Evolutionary conservation across 2,329 filamentous ascomycete species (phyloP).

Genomic region (Alternaria incomplexa): DNA sequence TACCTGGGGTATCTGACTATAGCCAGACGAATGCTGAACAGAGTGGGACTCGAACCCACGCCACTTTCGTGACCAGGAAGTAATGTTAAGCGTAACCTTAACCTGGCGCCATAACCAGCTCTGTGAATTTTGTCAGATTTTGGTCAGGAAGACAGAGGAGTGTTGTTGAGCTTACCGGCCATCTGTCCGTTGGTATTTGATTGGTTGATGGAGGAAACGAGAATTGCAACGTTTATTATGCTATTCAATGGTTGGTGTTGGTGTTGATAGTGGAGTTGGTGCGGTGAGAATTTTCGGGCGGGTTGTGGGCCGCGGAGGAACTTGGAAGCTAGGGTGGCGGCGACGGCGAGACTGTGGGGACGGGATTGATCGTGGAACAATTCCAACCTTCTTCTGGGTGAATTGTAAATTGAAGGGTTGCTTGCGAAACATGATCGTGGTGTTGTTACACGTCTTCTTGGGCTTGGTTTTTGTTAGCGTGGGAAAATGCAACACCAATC

Average conservation of each 20-base stretch:
- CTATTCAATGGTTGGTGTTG: too few relatives aligned
- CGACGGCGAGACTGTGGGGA: background rate
- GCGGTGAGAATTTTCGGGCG: background rate
- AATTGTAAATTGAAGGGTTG: background rate
- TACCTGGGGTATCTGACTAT: constrained; percentile 21
- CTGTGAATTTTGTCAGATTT: background rate
- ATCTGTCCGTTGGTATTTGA: background rate
- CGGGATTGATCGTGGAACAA: accelerated
- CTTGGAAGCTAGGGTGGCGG: background rate
- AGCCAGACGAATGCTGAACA: constrained; percentile 41
- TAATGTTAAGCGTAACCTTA: constrained; percentile 12
- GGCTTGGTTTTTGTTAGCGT: background rate
- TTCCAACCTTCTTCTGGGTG: background rate
- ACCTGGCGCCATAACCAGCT: constrained; percentile 16
- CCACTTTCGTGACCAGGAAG: constrained; percentile 47
- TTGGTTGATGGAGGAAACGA: background rate
- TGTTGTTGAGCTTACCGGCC: background rate
- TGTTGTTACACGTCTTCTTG: background rate
- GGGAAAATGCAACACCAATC: accelerated
- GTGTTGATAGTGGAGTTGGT: background rate
- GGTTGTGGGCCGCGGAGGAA: background rate
- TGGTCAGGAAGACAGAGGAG: background rate
- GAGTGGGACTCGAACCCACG: constrained; percentile 50
- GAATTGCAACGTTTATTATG: accelerated
- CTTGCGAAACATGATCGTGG: background rate